phyloP scores from a whole-genome alignment of 2,329 filamentous ascomycete species.

The Diaporthe sp. region DNA sequence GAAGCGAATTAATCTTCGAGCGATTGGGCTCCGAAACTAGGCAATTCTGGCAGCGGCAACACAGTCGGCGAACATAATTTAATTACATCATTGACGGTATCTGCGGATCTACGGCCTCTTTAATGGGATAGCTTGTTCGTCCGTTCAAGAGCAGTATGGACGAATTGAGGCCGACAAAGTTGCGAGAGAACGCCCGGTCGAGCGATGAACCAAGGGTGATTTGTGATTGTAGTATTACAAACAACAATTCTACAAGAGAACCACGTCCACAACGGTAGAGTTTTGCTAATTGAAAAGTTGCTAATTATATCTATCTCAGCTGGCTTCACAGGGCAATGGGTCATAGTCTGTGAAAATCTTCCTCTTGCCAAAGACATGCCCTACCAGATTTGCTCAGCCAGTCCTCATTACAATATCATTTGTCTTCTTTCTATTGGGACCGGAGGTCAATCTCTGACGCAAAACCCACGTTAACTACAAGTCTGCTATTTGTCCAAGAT shows the following conservation, averaged over 20 bases:
- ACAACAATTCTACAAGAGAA: too few species aligned
- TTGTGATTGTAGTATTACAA: too few species aligned
- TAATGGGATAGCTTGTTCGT: background rate
- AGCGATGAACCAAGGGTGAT: background rate
- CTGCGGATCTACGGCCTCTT: too few species aligned
- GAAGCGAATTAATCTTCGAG: too few species aligned
- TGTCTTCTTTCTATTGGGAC: background rate
- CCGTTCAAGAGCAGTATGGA: background rate
- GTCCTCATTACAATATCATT: background rate
- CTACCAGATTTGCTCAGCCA: background rate
- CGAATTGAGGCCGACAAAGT: background rate
- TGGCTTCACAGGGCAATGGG: background rate
- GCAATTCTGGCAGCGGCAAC: too few species aligned
- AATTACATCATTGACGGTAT: background rate
- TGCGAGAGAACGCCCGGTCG: background rate
- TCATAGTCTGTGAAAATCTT: background rate
- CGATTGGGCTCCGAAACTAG: too few species aligned
- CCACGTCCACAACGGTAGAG: background rate
- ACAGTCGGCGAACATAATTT: background rate
- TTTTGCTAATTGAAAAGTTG: background rate
- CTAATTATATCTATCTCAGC: background rate
- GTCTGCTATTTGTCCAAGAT: background rate
- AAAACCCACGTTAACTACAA: background rate
- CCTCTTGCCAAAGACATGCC: rapidly evolving
- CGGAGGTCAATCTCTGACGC: background rate